Base-by-base conservation (phyloP, 345 rosid species). In the Euphorbia tirucalli region DNA sequence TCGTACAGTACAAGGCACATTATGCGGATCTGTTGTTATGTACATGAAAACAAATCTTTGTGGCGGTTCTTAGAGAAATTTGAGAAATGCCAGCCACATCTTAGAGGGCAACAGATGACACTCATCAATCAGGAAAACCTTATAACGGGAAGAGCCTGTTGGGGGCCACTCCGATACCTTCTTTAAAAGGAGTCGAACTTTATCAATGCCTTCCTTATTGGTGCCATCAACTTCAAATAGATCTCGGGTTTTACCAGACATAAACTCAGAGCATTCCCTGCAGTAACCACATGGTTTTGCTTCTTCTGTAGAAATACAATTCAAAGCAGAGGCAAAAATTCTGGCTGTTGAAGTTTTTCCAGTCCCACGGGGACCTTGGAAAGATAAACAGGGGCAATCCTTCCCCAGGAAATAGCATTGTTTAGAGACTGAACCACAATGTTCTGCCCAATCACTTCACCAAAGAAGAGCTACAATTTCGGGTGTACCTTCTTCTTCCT, bases 331-430 rank as follows among this genome's bases (percentile, higher is more conserved):
- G 22, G 96, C 84, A 79, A 95, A 95, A 66, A 92, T 90, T 75
- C 89, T 89, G 2, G 99, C 97, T 1, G 92, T 79, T 44, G 97
- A 95, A 68, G 97, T 85, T 80, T 95, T 95, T 37, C 97, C 99
- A 8, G 93, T 90, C 57, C 99, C 99, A 0, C 99, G 91, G 3
- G 97, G 97, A 62, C 99, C 99, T 67, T 92, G 99, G 75, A 95
- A 66, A 95, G 92, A 85, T 95, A 95, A 62, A 95, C 86, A 24
- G 93, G 96, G 56, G 97, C 96, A 57, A 95, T 86, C 85, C 93
- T 90, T 72, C 88, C 87, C 77, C 90, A 84, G 61, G 85, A 81
- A 50, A 89, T 76, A 65, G 99, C 90, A 79, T 82, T 95, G 61
- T 67, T 75, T 65, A 95, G 86, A 11, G 99, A 92, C 4, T 92